Evolutionary conservation across 2,329 filamentous ascomycete species (phyloP).

Genomic region (Fusarium bulbicola): DNA sequence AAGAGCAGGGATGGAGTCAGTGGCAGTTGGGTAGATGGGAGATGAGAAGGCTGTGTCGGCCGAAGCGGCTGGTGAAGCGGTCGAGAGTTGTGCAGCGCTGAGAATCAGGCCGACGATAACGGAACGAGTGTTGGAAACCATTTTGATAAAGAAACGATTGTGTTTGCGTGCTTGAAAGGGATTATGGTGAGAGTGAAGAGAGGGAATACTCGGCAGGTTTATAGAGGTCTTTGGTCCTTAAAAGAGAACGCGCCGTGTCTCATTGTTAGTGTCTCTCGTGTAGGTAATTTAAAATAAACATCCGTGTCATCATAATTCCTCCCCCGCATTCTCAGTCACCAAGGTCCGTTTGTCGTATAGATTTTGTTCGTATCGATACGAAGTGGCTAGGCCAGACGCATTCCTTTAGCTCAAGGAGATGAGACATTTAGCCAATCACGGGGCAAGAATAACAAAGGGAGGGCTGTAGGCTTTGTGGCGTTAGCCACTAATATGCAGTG

Average conservation of each 20-base stretch:
- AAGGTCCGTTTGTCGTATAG: neutral
- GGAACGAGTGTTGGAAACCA: conserved; percentile 19
- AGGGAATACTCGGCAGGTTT: neutral
- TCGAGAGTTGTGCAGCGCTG: conserved; percentile 2
- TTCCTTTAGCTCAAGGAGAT: neutral
- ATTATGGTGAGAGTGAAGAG: neutral
- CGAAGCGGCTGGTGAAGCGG: neutral
- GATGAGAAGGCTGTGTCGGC: neutral
- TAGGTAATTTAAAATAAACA: neutral
- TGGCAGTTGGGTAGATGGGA: conserved; percentile 6
- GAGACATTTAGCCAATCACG: neutral
- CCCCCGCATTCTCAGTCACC: neutral
- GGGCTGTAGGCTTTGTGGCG: neutral
- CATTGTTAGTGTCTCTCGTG: neutral
- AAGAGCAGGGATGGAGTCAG: neutral
- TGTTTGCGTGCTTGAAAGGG: neutral
- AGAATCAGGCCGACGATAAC: conserved; percentile 7
- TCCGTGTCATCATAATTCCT: neutral
- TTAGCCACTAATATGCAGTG: neutral
- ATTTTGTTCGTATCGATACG: neutral
- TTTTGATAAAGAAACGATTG: neutral
- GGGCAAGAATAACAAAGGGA: neutral
- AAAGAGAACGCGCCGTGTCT: neutral
- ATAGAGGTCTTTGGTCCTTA: neutral
- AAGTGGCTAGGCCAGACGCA: neutral